phyloP scores from a whole-genome alignment of 805 yeast genomes.

The Saturnispora hagleri region DNA sequence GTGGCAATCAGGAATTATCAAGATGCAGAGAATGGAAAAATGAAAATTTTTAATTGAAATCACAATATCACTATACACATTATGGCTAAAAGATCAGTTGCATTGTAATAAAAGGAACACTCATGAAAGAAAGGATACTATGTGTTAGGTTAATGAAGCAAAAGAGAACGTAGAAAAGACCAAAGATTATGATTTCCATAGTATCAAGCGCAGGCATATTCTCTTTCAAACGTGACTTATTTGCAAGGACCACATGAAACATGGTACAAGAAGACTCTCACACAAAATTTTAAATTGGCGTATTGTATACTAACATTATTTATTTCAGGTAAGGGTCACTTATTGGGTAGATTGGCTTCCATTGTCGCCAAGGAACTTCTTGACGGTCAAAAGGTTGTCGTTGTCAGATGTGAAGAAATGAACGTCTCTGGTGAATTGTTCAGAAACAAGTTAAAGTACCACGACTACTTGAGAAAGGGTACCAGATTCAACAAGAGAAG shows the following conservation, averaged over 20 bases:
- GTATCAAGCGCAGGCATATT: too few relatives aligned
- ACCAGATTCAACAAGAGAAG: conserved; percentile 97
- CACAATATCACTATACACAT: too few relatives aligned
- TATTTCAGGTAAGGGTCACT: conserved; percentile 83
- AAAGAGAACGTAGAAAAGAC: too few relatives aligned
- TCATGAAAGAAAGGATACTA: too few relatives aligned
- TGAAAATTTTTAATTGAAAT: not conserved
- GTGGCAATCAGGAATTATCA: not conserved
- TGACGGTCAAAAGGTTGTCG: conserved; percentile 95
- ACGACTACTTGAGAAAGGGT: conserved; percentile 98
- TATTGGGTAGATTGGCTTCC: conserved; percentile 99
- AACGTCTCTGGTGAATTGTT: conserved; percentile 99
- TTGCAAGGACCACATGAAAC: too few relatives aligned
- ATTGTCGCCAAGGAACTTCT: conserved; percentile 96
- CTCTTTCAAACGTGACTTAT: too few relatives aligned
- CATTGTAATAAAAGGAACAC: too few relatives aligned
- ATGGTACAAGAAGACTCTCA: not conserved
- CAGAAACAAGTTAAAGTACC: conserved; percentile 99
- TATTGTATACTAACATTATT: conserved; percentile 6
- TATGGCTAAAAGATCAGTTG: too few relatives aligned
- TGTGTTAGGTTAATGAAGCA: too few relatives aligned
- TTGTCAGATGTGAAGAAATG: conserved; percentile 95
- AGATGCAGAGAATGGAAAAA: not conserved
- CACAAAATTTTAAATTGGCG: too few relatives aligned
- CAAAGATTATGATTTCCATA: too few relatives aligned